These are phyloP conservation scores for Dendryphion nanum DNA, from an alignment of 2,329 filamentous ascomycete species.

Conservation along the genomic window DNA sequence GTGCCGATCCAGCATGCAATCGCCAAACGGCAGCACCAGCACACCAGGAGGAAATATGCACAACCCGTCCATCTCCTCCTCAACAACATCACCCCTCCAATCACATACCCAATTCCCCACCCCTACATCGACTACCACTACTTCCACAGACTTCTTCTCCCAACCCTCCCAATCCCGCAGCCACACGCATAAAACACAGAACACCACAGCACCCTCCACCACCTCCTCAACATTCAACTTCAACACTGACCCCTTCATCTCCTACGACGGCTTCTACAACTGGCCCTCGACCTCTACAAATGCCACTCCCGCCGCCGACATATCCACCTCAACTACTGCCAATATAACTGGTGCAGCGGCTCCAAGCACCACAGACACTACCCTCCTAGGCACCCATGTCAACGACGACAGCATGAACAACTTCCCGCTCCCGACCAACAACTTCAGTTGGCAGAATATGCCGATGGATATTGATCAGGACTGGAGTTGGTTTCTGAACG, in stretches of 20 bases:
- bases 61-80: conserved; percentile 8
- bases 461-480: conserved; percentile 44
- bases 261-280: conserved; percentile 43
- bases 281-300: not conserved
- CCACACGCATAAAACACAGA: conserved; percentile 9
- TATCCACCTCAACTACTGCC: not conserved
- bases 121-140: conserved; percentile 7
- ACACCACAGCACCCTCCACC: conserved; percentile 13
- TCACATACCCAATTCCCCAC: conserved; percentile 1
- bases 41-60: not conserved
- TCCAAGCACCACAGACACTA: not conserved
- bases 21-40: not conserved
- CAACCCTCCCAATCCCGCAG: not conserved
- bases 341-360: not conserved
- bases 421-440: conserved; percentile 34
- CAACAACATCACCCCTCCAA: conserved; percentile 2
- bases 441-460: conserved; percentile 40
- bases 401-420: conserved; percentile 32
- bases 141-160: conserved; percentile 5
- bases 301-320: conserved; percentile 4
- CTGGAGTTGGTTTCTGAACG: conserved; percentile 42
- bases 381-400: conserved; percentile 17
- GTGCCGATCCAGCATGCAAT: not conserved
- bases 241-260: conserved; percentile 30
- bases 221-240: conserved; percentile 3